Base-by-base conservation (phyloP, 495 filamentous ascomycete genomes). In the Penicillium taxi region DNA sequence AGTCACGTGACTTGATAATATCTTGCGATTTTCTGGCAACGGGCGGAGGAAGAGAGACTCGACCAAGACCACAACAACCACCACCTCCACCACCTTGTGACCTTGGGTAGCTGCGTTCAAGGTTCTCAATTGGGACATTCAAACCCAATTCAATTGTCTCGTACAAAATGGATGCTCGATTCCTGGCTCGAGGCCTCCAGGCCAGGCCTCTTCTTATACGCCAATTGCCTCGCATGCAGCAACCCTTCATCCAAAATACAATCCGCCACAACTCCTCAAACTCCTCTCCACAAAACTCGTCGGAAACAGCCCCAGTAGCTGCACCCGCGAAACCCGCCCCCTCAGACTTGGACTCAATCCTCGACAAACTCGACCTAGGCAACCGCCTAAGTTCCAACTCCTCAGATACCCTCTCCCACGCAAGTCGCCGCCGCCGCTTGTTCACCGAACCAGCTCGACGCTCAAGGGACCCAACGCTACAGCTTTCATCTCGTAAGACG, bases 261-360 rank as follows among this genome's bases (percentile, higher is more conserved):
- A 18, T 51, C 38, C 53, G 50, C 29, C 54, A 53, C 49, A 47
- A 50, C 39, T 57, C 53, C 50, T 44, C 53, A 9, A 38, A 28
- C 24, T 39, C 41, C 23, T 32, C 44, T 9, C 31, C 42, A 11
- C 35, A 44, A 43, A n/a, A n/a, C n/a, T 26, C 11, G 28, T 25
- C 37, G 4, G 25, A 9, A 14, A 6, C 38, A 19, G 22, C 38
- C 28, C 7, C 29, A 21, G n/a, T 13, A 26, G 14, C 28, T 30
- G 22, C 23, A 31, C 17, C 30, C 9, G 14, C 35, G 29, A 22
- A 41, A 15, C 32, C 31, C 25, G 21, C 19, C 34, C 25, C 40
- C 44, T 46, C 48, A 19, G 53, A 61, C 46, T 60, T 64, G 44
- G 56, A 66, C 48, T 42, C 55, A 18, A 61, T 66, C 52, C 57